These are phyloP conservation scores for Podaxis sp. DNA, from an alignment of 768 basidiomycete species.

Conservation along the genomic window DNA sequence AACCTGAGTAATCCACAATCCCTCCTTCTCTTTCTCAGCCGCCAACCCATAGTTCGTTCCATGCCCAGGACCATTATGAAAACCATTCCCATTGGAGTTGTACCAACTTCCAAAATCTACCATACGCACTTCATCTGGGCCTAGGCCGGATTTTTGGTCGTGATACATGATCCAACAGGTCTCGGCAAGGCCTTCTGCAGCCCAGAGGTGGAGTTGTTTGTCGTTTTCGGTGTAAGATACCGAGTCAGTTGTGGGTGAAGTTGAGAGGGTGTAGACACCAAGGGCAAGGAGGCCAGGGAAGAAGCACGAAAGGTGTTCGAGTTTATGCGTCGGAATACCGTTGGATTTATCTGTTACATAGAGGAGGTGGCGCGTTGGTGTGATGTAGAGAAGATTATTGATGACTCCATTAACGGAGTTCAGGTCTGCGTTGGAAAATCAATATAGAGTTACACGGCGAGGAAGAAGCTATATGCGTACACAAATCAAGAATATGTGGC, in stretches of 20 bases:
- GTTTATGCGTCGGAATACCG: conserved; percentile 38
- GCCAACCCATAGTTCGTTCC: conserved; percentile 23
- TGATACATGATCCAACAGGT: conserved; percentile 68
- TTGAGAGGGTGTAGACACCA: conserved; percentile 50
- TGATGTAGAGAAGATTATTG: conserved; percentile 55
- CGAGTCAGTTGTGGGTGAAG: conserved; percentile 11
- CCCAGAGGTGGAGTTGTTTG: conserved; percentile 60
- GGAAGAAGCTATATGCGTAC: conserved; percentile 33
- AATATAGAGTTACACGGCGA: not conserved
- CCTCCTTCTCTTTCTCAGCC: conserved; percentile 7
- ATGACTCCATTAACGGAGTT: conserved; percentile 53
- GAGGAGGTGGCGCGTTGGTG: conserved; percentile 56
- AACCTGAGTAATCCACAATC: conserved; percentile 47
- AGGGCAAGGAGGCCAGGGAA: conserved; percentile 65
- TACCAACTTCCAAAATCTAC: conserved; percentile 17
- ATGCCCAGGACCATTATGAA: conserved; percentile 7
- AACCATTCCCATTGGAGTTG: not conserved
- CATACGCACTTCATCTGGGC: conserved; percentile 56
- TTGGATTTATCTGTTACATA: conserved; percentile 55
- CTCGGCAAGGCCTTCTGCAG: conserved; percentile 68
- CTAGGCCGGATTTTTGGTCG: conserved; percentile 64
- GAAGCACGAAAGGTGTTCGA: conserved; percentile 74
- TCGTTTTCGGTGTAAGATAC: conserved; percentile 29
- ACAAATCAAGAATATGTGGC: conserved; percentile 46
- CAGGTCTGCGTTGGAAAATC: conserved; percentile 37